These are phyloP conservation scores for Rhodotorula mucilaginosa DNA, from an alignment of 1,284 basidiomycete genomes.

Conservation along the genomic window DNA sequence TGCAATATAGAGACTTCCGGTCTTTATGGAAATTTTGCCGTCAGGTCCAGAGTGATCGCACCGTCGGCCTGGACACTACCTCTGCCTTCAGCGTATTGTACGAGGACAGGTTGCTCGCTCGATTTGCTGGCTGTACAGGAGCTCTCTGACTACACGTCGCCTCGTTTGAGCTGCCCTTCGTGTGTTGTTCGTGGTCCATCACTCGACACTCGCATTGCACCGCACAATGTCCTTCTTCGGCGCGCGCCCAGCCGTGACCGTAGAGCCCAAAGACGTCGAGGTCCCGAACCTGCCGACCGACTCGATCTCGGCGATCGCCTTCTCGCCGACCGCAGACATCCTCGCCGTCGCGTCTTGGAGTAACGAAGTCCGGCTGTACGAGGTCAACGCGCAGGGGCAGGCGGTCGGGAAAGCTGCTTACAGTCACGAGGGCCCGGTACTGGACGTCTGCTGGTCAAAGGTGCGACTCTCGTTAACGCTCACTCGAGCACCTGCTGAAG, in stretches of 20 bases:
- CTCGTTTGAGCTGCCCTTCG: background rate
- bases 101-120: no score
- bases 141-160: background rate
- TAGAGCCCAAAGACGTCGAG: constrained; percentile 64
- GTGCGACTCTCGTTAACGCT: background rate
- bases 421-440: constrained; percentile 58
- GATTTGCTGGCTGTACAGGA: no score
- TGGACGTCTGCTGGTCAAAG: constrained; percentile 32
- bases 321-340: constrained; percentile 50
- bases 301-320: constrained; percentile 48
- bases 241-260: constrained; percentile 22
- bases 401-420: constrained; percentile 77
- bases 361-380: constrained; percentile 53
- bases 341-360: constrained; percentile 52
- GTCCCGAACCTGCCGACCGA: constrained; percentile 55
- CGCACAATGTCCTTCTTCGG: constrained; percentile 36
- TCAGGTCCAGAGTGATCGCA: no score
- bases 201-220: background rate
- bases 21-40: no score
- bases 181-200: background rate
- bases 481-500: background rate
- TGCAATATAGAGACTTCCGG: no score
- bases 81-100: no score
- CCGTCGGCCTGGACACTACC: no score
- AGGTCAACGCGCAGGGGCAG: constrained; percentile 55